Evolutionary conservation across 1,284 basidiomycete species (phyloP).

Genomic region (Vanrija sp.): DNA sequence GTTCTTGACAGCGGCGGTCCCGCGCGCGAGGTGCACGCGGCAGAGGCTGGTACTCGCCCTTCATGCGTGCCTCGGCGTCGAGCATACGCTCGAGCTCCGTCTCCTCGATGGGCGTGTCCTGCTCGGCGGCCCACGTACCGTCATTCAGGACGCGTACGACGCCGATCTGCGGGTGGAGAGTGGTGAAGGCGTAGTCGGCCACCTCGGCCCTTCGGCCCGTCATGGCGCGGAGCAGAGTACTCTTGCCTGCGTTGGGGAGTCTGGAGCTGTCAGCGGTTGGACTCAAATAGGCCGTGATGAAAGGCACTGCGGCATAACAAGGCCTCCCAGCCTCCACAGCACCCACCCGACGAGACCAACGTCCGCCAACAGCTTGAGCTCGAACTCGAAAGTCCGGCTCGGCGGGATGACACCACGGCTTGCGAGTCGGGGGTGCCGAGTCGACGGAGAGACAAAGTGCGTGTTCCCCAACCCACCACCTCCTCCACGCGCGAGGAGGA

Average conservation of each 20-base stretch:
- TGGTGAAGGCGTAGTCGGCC: slow-evolving; percentile 90
- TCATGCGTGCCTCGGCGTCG: slow-evolving; percentile 42
- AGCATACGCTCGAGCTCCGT: slow-evolving; percentile 60
- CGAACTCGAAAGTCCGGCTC: slow-evolving; percentile 75
- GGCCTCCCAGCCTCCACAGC: no score
- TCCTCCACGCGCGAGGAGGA: slow-evolving; percentile 75
- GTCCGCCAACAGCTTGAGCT: slow-evolving; percentile 91
- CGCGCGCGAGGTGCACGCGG: slow-evolving; percentile 6
- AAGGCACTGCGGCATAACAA: no score
- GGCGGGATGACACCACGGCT: slow-evolving; percentile 77
- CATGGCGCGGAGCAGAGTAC: slow-evolving; percentile 82
- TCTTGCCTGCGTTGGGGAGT: slow-evolving; percentile 80
- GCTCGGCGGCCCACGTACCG: slow-evolving; percentile 62
- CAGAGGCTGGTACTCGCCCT: slow-evolving; percentile 30
- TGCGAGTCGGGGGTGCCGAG: slow-evolving; percentile 72
- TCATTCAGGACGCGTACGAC: slow-evolving; percentile 80
- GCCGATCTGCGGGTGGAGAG: slow-evolving; percentile 90
- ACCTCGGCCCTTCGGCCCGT: slow-evolving; percentile 85
- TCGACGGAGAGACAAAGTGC: slow-evolving; percentile 57
- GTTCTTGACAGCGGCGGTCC: slow-evolving; percentile 50
- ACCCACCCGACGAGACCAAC: slow-evolving; percentile 72
- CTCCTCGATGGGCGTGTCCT: slow-evolving; percentile 60
- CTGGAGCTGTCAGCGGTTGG: background rate
- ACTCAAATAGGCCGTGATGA: no score
- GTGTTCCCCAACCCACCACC: slow-evolving; percentile 85